Percentiles rank a stretch among this genome's conserved stretches.
Evolutionary conservation across 2,329 filamentous ascomycete species (phyloP).

Genomic region (Penicillium sp.): DNA sequence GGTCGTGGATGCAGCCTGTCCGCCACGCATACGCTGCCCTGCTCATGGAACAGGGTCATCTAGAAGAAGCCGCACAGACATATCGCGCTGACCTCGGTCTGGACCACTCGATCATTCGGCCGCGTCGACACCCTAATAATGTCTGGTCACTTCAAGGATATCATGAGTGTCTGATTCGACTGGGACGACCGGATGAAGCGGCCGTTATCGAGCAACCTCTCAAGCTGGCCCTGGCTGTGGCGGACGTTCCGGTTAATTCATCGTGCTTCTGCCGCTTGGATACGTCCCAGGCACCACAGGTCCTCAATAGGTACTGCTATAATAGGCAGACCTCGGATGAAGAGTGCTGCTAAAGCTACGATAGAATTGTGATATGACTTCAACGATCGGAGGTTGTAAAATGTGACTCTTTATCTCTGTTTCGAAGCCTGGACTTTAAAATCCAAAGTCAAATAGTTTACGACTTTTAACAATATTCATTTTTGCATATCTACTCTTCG

Average conservation of each 20-base stretch:
- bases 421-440: no score
- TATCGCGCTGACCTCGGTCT: no score
- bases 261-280: conserved; percentile 62
- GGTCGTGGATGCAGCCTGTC: no score
- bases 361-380: not conserved
- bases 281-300: conserved; percentile 17
- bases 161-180: conserved; percentile 67
- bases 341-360: not conserved
- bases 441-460: no score
- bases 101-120: conserved; percentile 62
- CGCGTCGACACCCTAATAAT: conserved; percentile 71
- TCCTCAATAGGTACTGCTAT: not conserved
- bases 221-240: conserved; percentile 57
- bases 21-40: no score
- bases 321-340: not conserved
- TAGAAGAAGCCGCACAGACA: no score
- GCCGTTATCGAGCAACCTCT: conserved; percentile 54
- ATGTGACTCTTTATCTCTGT: no score
- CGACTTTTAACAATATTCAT: no score
- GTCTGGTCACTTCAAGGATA: conserved; percentile 76
- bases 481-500: no score
- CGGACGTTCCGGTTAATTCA: conserved; percentile 63
- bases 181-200: conserved; percentile 57
- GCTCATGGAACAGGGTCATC: no score
- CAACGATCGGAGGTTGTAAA: no score